Base-by-base conservation (phyloP, 1,139 yeast genomes). In the Candida pseudocylindracea region DNA sequence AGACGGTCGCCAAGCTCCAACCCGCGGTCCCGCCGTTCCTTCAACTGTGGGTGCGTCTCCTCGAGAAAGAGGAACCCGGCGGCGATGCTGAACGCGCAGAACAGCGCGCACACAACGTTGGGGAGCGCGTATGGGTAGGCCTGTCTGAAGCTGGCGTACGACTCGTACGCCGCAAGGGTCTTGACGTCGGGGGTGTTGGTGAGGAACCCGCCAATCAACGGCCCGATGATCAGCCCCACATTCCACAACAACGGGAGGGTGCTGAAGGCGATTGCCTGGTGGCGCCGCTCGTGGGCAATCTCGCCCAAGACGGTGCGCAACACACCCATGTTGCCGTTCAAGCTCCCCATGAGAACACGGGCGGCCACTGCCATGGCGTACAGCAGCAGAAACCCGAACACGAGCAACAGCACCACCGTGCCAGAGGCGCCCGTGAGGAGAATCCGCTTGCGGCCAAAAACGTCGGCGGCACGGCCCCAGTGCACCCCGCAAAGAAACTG, bases 271-370 rank as follows among this genome's bases (percentile, higher is more conserved):
- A 38, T 29, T 9, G 38, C 33, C 27, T 41, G 43, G 33, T 41
- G 43, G 4, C 36, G 30, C n/a, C 39, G 32, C 27, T 41, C 41
- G 10, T 33, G 36, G 13, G 36, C 41, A 11, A 41, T 30, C 33
- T 41, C 43, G 8, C 43, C 43, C 9, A 41, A 40, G 12, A 37
- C 31, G 10, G 43, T 41, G 27, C 38, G 42, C 26, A 41, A 30
- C 15, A 41, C 43, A 2, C 42, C 41, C 24, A 39, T 33, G 26
- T 39, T 41, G 8, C 42, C 43, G 31, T 41, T 41, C 27, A 41
- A 34, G 2, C 39, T 38, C 3, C 43, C 43, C 10, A 40, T 38
- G 12, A 33, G 11, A 3, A 38, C 31, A 2, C 43, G 29, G 7
- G 43, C 43, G 1, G 36, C 36, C n/a, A 41, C 28, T 1, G 42